Evolutionary conservation across 1,284 basidiomycete genomes (phyloP), one percentile per base, ranked within the genome.

Genomic region (Irpex rosettiformis): DNA sequence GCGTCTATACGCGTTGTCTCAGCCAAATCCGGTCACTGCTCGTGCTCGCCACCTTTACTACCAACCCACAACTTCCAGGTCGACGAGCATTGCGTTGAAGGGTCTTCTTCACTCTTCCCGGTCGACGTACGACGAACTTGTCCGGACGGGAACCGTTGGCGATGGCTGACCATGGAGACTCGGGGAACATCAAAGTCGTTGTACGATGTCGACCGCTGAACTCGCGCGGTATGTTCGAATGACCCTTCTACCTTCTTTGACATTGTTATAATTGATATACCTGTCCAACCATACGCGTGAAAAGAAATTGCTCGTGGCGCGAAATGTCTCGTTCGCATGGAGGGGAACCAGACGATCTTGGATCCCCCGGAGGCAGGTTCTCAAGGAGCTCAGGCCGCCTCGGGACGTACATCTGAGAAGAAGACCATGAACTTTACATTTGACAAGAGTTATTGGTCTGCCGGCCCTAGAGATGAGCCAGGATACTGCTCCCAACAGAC

Each of bases 161-260:
- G 69, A 83, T 83, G 81, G 76, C 77, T 60, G 81, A 84, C 66
- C 80, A 77, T 64, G 86, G 86, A 59, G 86, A 84, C 66, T 37
- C 33, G 11, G 93, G 93, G 57, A 96, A 96, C 77, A 96, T 96
- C 84, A 96, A 92, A 77, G 94, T 96, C 73, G 94, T 96, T 57
- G 94, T 96, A 63, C 86, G 95, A 89, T 97, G 95, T 80, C 84
- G 95, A 64, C 95, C 95, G 58, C 88, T 98, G 74, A 98, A 98
- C 75, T 77, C 88, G 67, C 86, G 95, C 76, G 94, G 94, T 94
- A 69, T 67, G 86, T 77, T 61, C 52, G 47, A 59, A 52, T 16
- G 13, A 22, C 5, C 48, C 22, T 11, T 47, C 6, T n/a, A 18
- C 6, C 8, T 22, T 47, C 18, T 18, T 22, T 22, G 13, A 6